Evolutionary conservation across 495 filamentous ascomycete species (phyloP).

Genomic region (Aspergillus heteromorphus): DNA sequence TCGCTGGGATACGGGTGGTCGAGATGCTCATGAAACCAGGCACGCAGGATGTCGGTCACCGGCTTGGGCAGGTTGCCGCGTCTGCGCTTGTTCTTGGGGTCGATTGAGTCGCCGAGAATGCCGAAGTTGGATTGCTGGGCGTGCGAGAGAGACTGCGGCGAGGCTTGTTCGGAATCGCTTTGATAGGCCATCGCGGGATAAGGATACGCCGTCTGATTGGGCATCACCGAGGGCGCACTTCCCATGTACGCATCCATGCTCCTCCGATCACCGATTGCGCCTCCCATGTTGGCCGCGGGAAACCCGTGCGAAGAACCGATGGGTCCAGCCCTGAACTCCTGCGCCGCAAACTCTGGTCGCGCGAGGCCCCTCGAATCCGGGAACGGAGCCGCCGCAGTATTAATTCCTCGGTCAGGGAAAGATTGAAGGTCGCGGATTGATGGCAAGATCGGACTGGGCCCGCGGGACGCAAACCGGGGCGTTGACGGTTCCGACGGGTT

Average conservation of each 20-base stretch:
- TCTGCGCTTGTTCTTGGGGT: slow-evolving; percentile 52
- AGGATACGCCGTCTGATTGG: slow-evolving; percentile 24
- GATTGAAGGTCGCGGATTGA: slow-evolving; percentile 40
- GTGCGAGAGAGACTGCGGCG: slow-evolving; percentile 25
- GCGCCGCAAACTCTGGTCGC: slow-evolving; percentile 24
- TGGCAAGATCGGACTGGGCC: slow-evolving; percentile 38
- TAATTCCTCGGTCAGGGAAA: slow-evolving; percentile 26
- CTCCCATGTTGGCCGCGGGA: slow-evolving; percentile 11
- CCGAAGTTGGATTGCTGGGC: slow-evolving; percentile 40
- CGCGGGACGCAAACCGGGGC: slow-evolving; percentile 22
- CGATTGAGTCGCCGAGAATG: slow-evolving; percentile 38
- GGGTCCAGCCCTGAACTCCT: slow-evolving; percentile 25
- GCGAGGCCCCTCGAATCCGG: slow-evolving; percentile 26
- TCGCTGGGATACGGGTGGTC: slow-evolving; percentile 84
- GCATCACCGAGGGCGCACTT: slow-evolving; percentile 22
- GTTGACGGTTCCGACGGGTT: slow-evolving; percentile 12
- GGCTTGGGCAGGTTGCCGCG: slow-evolving; percentile 86
- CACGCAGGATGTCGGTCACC: slow-evolving; percentile 72
- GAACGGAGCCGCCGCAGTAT: slow-evolving; percentile 20
- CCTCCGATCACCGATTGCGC: slow-evolving; percentile 21
- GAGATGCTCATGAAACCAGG: slow-evolving; percentile 73
- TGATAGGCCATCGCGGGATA: slow-evolving; percentile 29
- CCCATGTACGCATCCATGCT: slow-evolving; percentile 23
- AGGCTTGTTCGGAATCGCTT: slow-evolving; percentile 30
- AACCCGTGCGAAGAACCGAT: slow-evolving; percentile 9